A percentile compares a stretch with the other conserved stretches of the same genome.
Conservation (phyloP, 495 filamentous ascomycete genomes). For the Penicillium fimorum region DNA sequence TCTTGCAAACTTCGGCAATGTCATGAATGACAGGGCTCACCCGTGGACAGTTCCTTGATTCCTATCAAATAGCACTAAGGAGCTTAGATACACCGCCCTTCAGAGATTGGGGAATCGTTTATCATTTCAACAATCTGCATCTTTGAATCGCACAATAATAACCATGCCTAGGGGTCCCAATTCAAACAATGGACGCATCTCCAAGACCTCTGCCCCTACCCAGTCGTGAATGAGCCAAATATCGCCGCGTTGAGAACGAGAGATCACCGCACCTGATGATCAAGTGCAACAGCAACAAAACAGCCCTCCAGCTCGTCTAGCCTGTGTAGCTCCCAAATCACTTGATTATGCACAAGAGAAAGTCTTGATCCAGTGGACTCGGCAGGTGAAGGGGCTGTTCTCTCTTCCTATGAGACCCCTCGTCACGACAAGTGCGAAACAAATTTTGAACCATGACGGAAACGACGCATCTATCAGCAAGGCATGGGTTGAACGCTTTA, state of each 20-base stretch:
- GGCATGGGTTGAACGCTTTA: neutral
- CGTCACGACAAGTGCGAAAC: neutral
- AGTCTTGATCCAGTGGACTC: neutral
- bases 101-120: neutral
- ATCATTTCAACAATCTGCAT: neutral
- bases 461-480: neutral
- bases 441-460: neutral
- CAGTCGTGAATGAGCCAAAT: neutral
- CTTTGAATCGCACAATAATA: neutral
- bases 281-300: neutral
- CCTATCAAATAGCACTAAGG: no score
- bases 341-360: neutral
- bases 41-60: no score
- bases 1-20: no score
- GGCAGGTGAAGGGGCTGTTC: neutral
- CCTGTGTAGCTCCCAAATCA: neutral
- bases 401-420: neutral
- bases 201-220: neutral
- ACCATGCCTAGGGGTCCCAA: neutral
- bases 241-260: neutral
- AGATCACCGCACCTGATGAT: neutral
- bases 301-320: neutral
- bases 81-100: no score
- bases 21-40: no score
- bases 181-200: neutral